Evolutionary conservation across 371 early-diverging fungal genomes (phyloP).

Genomic region (Chytridium lagenaria): DNA sequence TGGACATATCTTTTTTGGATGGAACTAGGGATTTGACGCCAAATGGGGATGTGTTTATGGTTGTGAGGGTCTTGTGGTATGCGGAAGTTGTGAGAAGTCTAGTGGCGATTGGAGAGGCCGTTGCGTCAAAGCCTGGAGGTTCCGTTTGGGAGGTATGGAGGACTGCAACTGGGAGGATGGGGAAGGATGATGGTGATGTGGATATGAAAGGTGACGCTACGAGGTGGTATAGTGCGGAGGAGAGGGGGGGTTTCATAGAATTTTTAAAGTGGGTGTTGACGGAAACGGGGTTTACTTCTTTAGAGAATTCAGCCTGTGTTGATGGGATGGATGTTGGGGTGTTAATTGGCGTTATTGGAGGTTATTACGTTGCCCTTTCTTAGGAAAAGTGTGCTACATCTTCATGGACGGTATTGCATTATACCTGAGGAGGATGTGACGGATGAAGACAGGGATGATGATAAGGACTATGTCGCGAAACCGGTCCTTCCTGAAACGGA

Average conservation of each 20-base stretch:
- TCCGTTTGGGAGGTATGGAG: neutral
- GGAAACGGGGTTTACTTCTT: neutral
- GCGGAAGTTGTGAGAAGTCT: neutral
- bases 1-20: neutral
- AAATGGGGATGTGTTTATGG: neutral
- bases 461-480: neutral
- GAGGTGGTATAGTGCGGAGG: neutral
- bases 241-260: neutral
- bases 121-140: neutral
- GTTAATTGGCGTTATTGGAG: constrained; percentile 52
- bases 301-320: neutral
- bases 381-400: constrained; percentile 69
- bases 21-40: neutral
- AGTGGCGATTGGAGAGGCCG: neutral
- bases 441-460: constrained; percentile 1
- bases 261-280: constrained; percentile 1
- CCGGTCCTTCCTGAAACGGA: neutral
- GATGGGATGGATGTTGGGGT: neutral
- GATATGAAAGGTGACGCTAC: neutral
- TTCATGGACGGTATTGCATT: constrained; percentile 77
- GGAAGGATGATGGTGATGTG: no score
- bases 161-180: neutral
- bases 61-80: neutral
- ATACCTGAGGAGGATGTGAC: constrained; percentile 59
- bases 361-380: constrained; percentile 75